Base-by-base conservation (phyloP, 768 basidiomycete species). In the Mycena albidolilacea region DNA sequence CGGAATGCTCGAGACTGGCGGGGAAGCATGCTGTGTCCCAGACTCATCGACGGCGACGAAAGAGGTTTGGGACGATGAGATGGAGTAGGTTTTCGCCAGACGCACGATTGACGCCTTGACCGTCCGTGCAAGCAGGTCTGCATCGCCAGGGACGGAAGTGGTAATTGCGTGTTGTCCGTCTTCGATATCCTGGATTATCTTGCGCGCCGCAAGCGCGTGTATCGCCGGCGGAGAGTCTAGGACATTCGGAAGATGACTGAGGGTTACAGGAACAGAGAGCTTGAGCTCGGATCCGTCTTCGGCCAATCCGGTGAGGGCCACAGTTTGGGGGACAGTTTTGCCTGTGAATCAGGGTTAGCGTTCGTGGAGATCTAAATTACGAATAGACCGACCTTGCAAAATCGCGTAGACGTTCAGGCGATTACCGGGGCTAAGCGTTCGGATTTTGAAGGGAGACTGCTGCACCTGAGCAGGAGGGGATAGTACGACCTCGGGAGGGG, bases 31-130 rank as follows among this genome's bases (percentile, higher is more conserved):
- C 21, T n/a, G 59, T 21, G n/a, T 43, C 14, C 55, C 44, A 38
- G 71, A 70, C 30, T 72, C 73, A 50, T 77, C 74, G 30, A 75
- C 74, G n/a, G 68, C 76, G 35, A 77, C 74, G 23, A 75, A 75
- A 7, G 74, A 75, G 19, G 74, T 75, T 10, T 75, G 74, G 30
- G 70, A 71, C 21, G 76, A 74, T 1, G 70, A 23, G 60, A 77
- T 75, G 11, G 73, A 77, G 69, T 77, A 77, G 17, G 38, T 55
- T 66, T 63, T 77, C 19, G 68, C 76, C 8, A 77, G 76, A 3
- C 76, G 63, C n/a, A 72, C 71, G 46, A 77, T 75, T 6, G 60
- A 39, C 35, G 71, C 71, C 14, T 69, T 67, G 23, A 77, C 46
- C 7, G 68, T 67, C 37, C 69, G 64, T 12, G 55, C 50, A 11